Evolutionary conservation across 352 stramenopile species (phyloP).

Genomic region (Pythium vanterpoolii): DNA sequence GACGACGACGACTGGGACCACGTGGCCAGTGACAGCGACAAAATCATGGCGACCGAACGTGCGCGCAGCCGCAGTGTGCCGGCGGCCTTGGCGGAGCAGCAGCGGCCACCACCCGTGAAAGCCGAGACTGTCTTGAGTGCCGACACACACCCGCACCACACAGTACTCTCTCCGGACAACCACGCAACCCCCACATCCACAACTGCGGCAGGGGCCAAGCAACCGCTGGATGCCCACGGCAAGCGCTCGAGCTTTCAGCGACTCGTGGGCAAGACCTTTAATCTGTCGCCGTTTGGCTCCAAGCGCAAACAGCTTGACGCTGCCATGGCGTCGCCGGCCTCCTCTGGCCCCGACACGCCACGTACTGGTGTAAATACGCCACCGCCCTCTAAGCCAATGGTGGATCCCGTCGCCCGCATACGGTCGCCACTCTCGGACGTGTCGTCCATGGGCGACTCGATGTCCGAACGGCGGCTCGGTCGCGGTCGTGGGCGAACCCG

Average conservation of each 20-base stretch:
- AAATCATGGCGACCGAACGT: not conserved
- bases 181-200: no score
- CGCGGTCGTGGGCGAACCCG: not conserved
- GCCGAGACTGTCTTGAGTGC: no score
- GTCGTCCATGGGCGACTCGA: constrained; percentile 5
- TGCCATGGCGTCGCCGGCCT: constrained; percentile 12
- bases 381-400: not conserved
- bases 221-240: constrained; percentile 10
- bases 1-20: constrained; percentile 18
- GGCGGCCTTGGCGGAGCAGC: not conserved
- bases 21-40: constrained; percentile 12
- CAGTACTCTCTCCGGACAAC: no score
- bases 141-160: no score
- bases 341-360: constrained; percentile 14
- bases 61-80: not conserved
- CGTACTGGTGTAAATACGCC: not conserved
- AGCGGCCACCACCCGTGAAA: not conserved
- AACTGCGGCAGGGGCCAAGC: not conserved
- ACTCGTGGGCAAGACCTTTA: constrained; percentile 60
- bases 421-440: constrained; percentile 18
- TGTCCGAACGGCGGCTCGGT: not conserved
- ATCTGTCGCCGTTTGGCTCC: constrained; percentile 55
- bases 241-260: constrained; percentile 62
- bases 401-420: constrained; percentile 4
- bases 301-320: constrained; percentile 29